phyloP scores from a whole-genome alignment of 73 alveolate species.

The Blepharisma japonicum region DNA sequence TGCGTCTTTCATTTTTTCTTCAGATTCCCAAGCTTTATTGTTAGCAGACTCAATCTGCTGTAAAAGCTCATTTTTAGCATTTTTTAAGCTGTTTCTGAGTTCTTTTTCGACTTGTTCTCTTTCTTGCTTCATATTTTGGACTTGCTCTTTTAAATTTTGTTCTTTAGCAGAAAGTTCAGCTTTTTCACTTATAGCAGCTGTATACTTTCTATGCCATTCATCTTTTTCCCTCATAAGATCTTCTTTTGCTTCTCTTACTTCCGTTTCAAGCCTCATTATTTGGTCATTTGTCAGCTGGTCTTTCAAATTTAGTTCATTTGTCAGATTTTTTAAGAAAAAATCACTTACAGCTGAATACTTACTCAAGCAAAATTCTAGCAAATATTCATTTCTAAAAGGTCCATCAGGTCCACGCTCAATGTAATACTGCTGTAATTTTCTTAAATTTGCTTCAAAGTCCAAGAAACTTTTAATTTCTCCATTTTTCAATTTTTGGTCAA shows the following conservation, averaged over 20 bases:
- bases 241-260: slow-evolving; percentile 63
- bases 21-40: slow-evolving; percentile 45
- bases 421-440: slow-evolving; percentile 15
- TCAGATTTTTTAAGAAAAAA: slow-evolving; percentile 41
- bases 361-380: not conserved
- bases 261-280: slow-evolving; percentile 63
- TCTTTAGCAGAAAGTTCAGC: slow-evolving; percentile 74
- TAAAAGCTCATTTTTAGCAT: slow-evolving; percentile 50
- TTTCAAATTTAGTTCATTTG: slow-evolving; percentile 55
- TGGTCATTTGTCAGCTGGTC: slow-evolving; percentile 49
- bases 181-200: slow-evolving; percentile 64
- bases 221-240: slow-evolving; percentile 53
- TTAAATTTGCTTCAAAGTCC: slow-evolving; percentile 52
- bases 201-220: slow-evolving; percentile 39
- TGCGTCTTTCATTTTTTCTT: slow-evolving; percentile 66
- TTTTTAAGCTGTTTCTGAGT: slow-evolving; percentile 53
- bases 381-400: slow-evolving; percentile 6
- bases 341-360: not conserved
- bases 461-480: slow-evolving; percentile 53
- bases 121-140: slow-evolving; percentile 61
- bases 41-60: slow-evolving; percentile 48
- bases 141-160: slow-evolving; percentile 64
- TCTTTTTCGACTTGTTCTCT: slow-evolving; percentile 64
- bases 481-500: slow-evolving; percentile 61
- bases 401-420: slow-evolving; percentile 30